Base-by-base conservation (phyloP, 345 rosid species). In the Salix suchowensis region DNA sequence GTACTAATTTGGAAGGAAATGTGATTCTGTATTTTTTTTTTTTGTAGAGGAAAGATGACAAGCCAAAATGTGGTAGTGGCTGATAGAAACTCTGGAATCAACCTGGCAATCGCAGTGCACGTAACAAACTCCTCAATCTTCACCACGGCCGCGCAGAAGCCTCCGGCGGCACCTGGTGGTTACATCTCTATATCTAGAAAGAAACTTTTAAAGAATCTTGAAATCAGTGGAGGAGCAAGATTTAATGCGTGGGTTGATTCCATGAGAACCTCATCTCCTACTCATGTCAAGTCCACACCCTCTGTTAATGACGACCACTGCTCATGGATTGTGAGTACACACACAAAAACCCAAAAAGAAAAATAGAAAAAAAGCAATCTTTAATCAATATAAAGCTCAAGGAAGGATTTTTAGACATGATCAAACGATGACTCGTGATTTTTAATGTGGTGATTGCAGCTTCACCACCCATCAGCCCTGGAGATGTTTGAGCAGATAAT, bases 251-350 rank as follows among this genome's bases (percentile, higher is more conserved):
- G 93, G 94, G 91, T 93, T 18, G 96, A 95, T 58, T 95, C 97
- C 39, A 95, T 93, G 97, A 85, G 85, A 76, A 91, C 93, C 54
- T 93, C 97, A n/a, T 95, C 98, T 2, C 98, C 98, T 30, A 93
- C 97, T 78, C 98, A 88, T 77, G 64, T 79, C 73, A 89, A 82
- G 74, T 85, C 95, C 65, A 32, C 85, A 36, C 84, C 85, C 75
- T 83, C 91, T 71, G 80, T 79, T 67, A 32, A 76, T 10, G 82
- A 86, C 1, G 86, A 88, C 32, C 79, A 81, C 32, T 67, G 65
- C 81, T 86, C 95, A 65, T 91, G 97, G 95, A 87, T 78, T 65
- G 98, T 93, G 77, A 86, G 90, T 72, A 16, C 24, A 65, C 61
- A 7, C 32, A 8, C 36, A 10, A 5, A 30, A 0, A 28, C 18